Percentiles rank a stretch among this genome's conserved stretches.
phyloP scores from a whole-genome alignment of 495 filamentous ascomycete species.

The Aspergillus sclerotioniger region DNA sequence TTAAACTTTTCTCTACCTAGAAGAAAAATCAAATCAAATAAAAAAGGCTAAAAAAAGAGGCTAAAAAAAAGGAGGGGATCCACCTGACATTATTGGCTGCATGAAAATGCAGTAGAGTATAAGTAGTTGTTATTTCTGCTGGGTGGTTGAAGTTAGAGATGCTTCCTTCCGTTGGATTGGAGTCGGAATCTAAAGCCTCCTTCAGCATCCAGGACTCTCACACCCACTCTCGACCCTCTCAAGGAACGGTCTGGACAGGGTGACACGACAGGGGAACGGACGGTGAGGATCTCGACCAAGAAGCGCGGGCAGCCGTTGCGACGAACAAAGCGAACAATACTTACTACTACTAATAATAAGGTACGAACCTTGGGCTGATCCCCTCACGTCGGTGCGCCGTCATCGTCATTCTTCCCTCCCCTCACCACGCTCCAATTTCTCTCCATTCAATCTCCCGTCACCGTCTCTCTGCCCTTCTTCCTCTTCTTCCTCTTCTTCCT shows the following conservation, averaged over 20 bases:
- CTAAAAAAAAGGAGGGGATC: not conserved
- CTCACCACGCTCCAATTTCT: not conserved
- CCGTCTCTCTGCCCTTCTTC: not conserved
- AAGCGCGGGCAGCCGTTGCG: not conserved
- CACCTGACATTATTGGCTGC: not conserved
- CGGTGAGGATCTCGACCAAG: not conserved
- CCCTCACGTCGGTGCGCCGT: constrained; percentile 10
- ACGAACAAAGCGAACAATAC: too few relatives aligned
- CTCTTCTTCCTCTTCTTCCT: not conserved
- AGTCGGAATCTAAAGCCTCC: not conserved
- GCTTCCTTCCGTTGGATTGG: too few relatives aligned
- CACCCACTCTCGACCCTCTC: not conserved
- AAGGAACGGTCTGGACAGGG: constrained; percentile 4
- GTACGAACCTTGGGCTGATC: constrained; percentile 3
- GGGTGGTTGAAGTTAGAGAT: too few relatives aligned
- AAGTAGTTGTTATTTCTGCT: too few relatives aligned
- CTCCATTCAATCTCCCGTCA: not conserved
- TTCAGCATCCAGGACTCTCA: not conserved
- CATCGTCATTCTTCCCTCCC: not conserved
- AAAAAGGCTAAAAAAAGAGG: too few relatives aligned
- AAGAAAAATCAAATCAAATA: too few relatives aligned
- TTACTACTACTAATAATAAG: too few relatives aligned
- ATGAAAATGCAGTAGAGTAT: too few relatives aligned
- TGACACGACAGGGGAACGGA: not conserved
- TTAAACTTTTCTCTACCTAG: not conserved